Conservation (phyloP, 139 green algal genomes). For the Tetraselmis striata region DNA sequence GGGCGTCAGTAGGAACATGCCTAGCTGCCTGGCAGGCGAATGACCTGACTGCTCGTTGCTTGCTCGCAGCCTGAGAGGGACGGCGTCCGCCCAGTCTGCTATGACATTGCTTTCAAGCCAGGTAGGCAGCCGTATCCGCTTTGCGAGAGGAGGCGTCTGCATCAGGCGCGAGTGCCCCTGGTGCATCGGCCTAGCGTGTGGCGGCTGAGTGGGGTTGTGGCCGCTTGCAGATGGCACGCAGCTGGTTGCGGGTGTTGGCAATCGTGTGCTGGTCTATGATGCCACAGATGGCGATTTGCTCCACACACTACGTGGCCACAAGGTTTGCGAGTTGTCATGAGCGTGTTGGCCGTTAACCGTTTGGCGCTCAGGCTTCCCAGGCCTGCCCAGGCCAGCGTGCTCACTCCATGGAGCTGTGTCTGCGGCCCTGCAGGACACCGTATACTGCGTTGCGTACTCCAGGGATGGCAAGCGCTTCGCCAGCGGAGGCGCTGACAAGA, state of each 20-base stretch:
- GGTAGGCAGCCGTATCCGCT: conserved; percentile 18
- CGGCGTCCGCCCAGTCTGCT: conserved; percentile 66
- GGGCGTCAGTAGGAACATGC: no score
- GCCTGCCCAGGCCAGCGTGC: no score
- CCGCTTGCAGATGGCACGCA: conserved; percentile 57
- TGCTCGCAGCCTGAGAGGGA: conserved; percentile 62
- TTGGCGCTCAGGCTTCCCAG: no score
- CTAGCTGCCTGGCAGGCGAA: no score
- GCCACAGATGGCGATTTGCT: conserved; percentile 61
- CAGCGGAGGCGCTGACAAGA: conserved; percentile 76
- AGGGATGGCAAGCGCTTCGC: conserved; percentile 76
- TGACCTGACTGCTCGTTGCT: neutral
- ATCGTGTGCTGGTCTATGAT: conserved; percentile 70
- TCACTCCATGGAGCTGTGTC: no score
- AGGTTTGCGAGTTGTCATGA: conserved; percentile 23
- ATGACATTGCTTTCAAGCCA: conserved; percentile 68
- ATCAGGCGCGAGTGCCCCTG: neutral
- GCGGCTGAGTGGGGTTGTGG: no score
- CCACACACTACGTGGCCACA: conserved; percentile 69
- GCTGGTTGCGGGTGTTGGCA: conserved; percentile 63
- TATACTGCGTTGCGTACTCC: conserved; percentile 72
- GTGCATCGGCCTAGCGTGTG: neutral
- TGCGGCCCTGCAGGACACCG: conserved; percentile 48
- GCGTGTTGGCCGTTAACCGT: neutral
- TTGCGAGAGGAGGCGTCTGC: neutral